Conservation (phyloP, 148 eudicot genomes). For the Vaccinium myrtillus region DNA sequence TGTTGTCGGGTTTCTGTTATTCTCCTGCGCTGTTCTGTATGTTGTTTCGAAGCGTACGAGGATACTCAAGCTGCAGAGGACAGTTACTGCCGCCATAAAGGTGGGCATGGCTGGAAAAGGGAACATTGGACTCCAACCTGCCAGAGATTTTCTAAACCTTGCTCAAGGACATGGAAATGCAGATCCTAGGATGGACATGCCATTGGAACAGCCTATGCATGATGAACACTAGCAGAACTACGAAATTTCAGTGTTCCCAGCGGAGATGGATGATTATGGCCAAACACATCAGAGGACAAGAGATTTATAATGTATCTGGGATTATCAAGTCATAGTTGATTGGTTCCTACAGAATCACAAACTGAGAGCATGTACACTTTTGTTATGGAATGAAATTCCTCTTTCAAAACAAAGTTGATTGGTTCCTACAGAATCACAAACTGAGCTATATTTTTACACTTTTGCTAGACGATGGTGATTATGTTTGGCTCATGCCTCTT, state of each 20-base stretch:
- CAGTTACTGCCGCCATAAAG: conserved; percentile 60
- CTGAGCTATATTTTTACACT: no score
- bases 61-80: conserved; percentile 71
- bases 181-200: conserved; percentile 16
- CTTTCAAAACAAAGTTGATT: no score
- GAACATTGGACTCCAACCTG: conserved; percentile 29
- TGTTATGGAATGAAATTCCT: no score
- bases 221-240: conserved; percentile 39
- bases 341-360: no score
- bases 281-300: neutral
- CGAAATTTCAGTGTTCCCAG: neutral
- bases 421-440: no score
- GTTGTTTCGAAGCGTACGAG: conserved; percentile 97
- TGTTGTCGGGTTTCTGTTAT: conserved; percentile 55
- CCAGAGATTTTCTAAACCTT: conserved; percentile 28
- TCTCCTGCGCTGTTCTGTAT: conserved; percentile 75
- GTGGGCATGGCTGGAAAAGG: conserved; percentile 60
- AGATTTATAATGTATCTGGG: neutral
- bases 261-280: neutral
- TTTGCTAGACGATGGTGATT: no score
- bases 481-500: no score
- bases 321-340: no score
- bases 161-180: conserved; percentile 33
- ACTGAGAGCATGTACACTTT: no score
- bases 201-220: conserved; percentile 54